Conservation (phyloP, 1,284 basidiomycete genomes). For the Trichosporon asahii region DNA sequence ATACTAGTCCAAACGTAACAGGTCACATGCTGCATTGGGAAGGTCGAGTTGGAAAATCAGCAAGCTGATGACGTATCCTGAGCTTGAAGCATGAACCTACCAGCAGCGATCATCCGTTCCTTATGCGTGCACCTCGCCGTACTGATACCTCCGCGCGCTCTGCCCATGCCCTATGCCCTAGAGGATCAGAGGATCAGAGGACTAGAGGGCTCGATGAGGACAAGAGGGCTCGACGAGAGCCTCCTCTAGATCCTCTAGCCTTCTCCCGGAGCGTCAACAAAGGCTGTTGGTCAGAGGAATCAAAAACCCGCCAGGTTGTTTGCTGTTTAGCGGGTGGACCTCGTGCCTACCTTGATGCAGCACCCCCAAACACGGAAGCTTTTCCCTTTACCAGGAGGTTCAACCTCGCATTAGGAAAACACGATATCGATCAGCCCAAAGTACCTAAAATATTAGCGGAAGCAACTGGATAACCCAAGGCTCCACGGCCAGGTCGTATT, state of each 20-base stretch:
- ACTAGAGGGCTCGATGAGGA: too few species aligned
- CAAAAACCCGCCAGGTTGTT: too few species aligned
- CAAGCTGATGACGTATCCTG: background rate
- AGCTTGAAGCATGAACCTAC: background rate
- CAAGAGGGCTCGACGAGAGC: too few species aligned
- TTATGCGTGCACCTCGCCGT: too few species aligned
- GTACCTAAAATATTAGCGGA: background rate
- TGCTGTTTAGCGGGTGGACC: background rate
- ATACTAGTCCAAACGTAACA: background rate
- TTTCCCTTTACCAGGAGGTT: background rate
- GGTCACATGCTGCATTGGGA: conserved; percentile 10
- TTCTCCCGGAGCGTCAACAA: too few species aligned
- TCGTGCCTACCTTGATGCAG: background rate
- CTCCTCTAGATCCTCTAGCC: too few species aligned
- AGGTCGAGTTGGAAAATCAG: background rate
- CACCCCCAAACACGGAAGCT: background rate
- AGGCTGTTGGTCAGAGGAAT: too few species aligned
- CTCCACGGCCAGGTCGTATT: background rate
- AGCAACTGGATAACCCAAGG: background rate
- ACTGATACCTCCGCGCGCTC: background rate
- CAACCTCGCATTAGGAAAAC: background rate
- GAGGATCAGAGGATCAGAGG: background rate
- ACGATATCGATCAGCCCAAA: background rate
- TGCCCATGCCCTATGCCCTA: too few species aligned
- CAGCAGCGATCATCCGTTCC: background rate